Conservation (phyloP, 2,329 filamentous ascomycete species). For the Pseudocercospora macadamiae region DNA sequence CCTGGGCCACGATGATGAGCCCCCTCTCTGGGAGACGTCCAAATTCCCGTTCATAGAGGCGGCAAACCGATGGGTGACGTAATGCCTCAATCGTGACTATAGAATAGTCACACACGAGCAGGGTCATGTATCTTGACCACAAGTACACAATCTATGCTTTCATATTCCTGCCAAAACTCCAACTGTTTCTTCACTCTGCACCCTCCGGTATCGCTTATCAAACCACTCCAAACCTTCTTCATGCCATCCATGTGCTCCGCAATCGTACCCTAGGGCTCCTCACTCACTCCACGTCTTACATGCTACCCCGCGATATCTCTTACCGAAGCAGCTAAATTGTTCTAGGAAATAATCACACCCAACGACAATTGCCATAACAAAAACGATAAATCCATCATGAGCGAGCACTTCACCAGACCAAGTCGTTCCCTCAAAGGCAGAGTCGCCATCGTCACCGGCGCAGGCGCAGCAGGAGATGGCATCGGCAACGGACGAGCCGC, state of each 20-base stretch:
- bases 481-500: slow-evolving; percentile 64
- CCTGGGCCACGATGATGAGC: too few relatives aligned
- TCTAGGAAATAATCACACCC: neutral
- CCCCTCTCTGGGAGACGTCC: too few relatives aligned
- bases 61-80: too few relatives aligned
- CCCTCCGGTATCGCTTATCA: neutral
- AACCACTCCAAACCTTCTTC: neutral
- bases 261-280: neutral
- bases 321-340: slow-evolving; percentile 1
- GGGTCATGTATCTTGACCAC: too few relatives aligned
- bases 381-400: slow-evolving; percentile 27
- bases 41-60: too few relatives aligned
- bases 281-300: neutral
- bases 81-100: too few relatives aligned
- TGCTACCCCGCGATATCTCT: neutral
- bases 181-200: too few relatives aligned
- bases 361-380: neutral
- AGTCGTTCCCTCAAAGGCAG: slow-evolving; percentile 46
- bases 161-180: too few relatives aligned
- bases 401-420: slow-evolving; percentile 36
- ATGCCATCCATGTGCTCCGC: neutral
- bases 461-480: slow-evolving; percentile 58
- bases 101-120: too few relatives aligned
- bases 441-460: slow-evolving; percentile 62
- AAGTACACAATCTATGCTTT: too few relatives aligned